Base-by-base conservation (phyloP, 225 moss, liverwort and hornwort species). In the Rhytidiadelphus loreus region DNA sequence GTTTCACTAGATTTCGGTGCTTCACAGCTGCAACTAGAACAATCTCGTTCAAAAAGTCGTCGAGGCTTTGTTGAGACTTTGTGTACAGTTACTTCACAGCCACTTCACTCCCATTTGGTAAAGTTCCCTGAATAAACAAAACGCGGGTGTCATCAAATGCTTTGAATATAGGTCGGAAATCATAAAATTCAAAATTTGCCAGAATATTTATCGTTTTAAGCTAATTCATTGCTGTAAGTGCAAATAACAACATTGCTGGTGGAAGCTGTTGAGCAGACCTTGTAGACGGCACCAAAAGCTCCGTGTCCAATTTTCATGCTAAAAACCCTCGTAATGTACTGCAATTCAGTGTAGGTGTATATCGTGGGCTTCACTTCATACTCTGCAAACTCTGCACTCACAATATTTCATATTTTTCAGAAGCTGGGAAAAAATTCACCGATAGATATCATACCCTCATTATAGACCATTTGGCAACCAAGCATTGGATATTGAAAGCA, bases 11-110 rank as follows among this genome's bases (percentile, higher is more conserved):
- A 61, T 90, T 90, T 77, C 64, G 41, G 55, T 90, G 91, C 89
- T 90, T 92, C 70, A 90, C 80, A 59, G 88, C 90, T 30, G 92
- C 86, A n/a, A 92, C 90, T 2, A 92, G 46, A 37, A 92, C 46
- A 66, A 90, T 80, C 90, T 87, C 87, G 26, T 87, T 87, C 80
- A 90, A 43, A 79, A 95, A 95, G 18, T 92, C 88, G 20, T 89
- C 88, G 0, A 94, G 57, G 75, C 90, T 89, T 79, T 95, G 94
- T 52, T 92, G 73, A 6, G 90, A 83, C 62, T 87, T 92, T 43
- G 88, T 66, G 60, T 81, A 66, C 53, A 94, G 52, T 80, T 92
- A 88, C 84, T 94, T 95, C 83, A 95, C 93, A 23, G 91, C 95
- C 57, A 94, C 83, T 65, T 87, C 91, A 60, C 33, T 37, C 29